Percentiles rank a stretch among this genome's conserved stretches.
Conservation (phyloP, 2,329 filamentous ascomycete species). For the Elsinoe necatrix region DNA sequence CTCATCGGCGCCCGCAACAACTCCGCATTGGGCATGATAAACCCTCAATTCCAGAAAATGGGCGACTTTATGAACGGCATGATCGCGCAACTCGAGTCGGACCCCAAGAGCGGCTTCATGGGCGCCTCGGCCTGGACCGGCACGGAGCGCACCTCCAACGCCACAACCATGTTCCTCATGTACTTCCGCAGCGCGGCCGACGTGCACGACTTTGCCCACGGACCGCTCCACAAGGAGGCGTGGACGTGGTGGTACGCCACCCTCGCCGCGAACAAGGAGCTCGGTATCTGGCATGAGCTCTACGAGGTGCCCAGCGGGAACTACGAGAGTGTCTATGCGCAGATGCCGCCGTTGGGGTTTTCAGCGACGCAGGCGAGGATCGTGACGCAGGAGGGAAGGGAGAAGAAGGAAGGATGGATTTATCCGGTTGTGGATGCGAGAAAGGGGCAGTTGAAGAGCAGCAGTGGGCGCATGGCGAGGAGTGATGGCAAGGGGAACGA, state of each 20-base stretch:
- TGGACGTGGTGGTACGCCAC: conserved; percentile 44
- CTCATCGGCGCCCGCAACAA: conserved; percentile 31
- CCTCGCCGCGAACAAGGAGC: conserved; percentile 23
- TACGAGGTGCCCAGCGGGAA: conserved; percentile 38
- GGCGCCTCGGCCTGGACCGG: conserved; percentile 36
- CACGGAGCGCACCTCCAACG: conserved; percentile 33
- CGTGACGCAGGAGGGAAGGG: conserved; percentile 20
- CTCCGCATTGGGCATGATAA: conserved; percentile 41
- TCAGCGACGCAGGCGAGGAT: conserved; percentile 22
- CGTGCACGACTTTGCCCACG: conserved; percentile 47
- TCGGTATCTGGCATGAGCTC: conserved; percentile 50
- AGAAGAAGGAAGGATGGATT: conserved; percentile 23
- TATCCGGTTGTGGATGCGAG: conserved; percentile 30
- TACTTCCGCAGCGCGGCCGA: conserved; percentile 46
- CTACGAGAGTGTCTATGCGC: conserved; percentile 47
- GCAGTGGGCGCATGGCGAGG: conserved; percentile 27
- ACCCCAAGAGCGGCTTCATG: conserved; percentile 42
- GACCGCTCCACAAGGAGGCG: conserved; percentile 38
- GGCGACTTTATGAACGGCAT: conserved; percentile 35
- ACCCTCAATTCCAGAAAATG: conserved; percentile 38
- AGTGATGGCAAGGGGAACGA: conserved; percentile 25
- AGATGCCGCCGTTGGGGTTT: conserved; percentile 32
- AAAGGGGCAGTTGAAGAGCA: conserved; percentile 29
- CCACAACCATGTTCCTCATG: conserved; percentile 36
- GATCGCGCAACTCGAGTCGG: conserved; percentile 27